phyloP scores from a whole-genome alignment of 768 basidiomycete genomes.

The Peribolospora baueri region DNA sequence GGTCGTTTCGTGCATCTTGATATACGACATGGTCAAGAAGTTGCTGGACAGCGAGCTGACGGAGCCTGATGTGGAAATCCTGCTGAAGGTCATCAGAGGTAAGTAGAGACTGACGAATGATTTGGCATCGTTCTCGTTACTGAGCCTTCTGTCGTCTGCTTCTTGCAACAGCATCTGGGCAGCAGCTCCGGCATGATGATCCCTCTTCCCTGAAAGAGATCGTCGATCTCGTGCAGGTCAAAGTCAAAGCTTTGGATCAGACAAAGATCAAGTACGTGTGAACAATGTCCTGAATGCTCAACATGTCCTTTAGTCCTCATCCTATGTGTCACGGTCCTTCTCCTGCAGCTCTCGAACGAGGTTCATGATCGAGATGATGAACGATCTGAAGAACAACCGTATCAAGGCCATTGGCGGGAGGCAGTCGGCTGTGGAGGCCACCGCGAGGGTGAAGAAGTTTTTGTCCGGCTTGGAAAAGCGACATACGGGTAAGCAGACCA shows the following conservation, averaged over 20 bases:
- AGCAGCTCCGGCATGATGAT: constrained; percentile 74
- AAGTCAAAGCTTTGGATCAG: constrained; percentile 30
- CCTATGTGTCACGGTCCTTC: neutral
- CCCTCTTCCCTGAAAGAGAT: constrained; percentile 81
- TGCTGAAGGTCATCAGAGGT: constrained; percentile 69
- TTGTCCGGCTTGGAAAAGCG: constrained; percentile 41
- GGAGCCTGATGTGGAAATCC: constrained; percentile 61
- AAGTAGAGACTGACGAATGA: constrained; percentile 13
- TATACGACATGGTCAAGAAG: constrained; percentile 67
- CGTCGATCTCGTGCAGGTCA: constrained; percentile 50
- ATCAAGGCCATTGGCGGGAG: constrained; percentile 28
- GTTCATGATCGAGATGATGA: constrained; percentile 87
- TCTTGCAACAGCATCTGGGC: constrained; percentile 46
- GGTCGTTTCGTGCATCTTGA: constrained; percentile 62
- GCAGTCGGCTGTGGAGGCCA: constrained; percentile 50
- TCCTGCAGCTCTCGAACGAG: constrained; percentile 51
- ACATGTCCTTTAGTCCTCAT: neutral
- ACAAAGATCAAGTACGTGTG: constrained; percentile 30
- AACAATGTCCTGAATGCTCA: neutral
- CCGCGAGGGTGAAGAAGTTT: constrained; percentile 73
- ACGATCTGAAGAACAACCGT: constrained; percentile 81
- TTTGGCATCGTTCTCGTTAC: neutral
- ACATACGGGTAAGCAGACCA: constrained; percentile 31
- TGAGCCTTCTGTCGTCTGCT: neutral
- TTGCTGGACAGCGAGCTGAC: constrained; percentile 40